phyloP scores from a whole-genome alignment of 106 monocot genomes.

The Dioscorea dumetorum region DNA sequence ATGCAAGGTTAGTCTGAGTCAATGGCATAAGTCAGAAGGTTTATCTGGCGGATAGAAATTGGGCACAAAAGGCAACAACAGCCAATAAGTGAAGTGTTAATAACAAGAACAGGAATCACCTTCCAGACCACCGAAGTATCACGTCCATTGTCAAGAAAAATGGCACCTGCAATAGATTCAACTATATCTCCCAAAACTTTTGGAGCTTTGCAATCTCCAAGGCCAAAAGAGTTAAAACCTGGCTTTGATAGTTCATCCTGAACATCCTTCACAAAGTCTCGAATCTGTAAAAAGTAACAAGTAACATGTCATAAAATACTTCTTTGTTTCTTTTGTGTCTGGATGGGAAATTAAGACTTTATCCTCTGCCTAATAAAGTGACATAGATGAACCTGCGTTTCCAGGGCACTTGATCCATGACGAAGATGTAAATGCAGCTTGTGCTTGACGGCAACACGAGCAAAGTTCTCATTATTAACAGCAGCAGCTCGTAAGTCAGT shows the following conservation, averaged over 20 bases:
- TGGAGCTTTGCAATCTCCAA: constrained; percentile 97
- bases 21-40: too few species aligned
- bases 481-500: constrained; percentile 96
- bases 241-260: constrained; percentile 77
- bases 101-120: constrained; percentile 24
- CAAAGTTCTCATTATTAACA: constrained; percentile 99
- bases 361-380: too few species aligned
- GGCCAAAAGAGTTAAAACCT: constrained; percentile 89
- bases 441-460: constrained; percentile 88
- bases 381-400: constrained; percentile 59
- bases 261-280: constrained; percentile 95
- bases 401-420: constrained; percentile 92
- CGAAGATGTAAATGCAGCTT: constrained; percentile 85
- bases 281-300: constrained; percentile 38
- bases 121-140: constrained; percentile 77
- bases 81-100: too few species aligned
- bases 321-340: too few species aligned
- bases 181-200: constrained; percentile 98
- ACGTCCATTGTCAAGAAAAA: constrained; percentile 68
- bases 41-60: too few species aligned
- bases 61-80: too few species aligned
- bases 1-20: too few species aligned
- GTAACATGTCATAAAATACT: too few species aligned
- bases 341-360: too few species aligned
- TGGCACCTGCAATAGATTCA: constrained; percentile 92